Evolutionary conservation across 805 yeast genomes (phyloP).

Genomic region (Candida hungchunana): DNA sequence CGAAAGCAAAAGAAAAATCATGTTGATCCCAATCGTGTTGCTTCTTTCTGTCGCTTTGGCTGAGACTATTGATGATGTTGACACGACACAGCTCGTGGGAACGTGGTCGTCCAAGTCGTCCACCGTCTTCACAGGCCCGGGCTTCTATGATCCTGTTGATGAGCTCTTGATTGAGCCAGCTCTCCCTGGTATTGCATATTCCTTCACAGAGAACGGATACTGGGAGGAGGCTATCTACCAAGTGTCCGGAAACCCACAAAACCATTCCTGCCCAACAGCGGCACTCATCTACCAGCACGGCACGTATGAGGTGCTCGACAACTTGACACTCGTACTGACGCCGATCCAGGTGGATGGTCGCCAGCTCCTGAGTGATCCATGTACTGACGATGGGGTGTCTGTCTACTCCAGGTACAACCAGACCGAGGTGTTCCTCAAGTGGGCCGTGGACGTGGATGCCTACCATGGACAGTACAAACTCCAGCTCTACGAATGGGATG

Average conservation of each 20-base stretch:
- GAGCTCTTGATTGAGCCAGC: conserved; percentile 94
- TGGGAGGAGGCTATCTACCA: conserved; percentile 89
- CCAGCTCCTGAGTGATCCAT: conserved; percentile 85
- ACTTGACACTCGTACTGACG: conserved; percentile 63
- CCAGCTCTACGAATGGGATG: conserved; percentile 72
- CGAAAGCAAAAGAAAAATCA: no score
- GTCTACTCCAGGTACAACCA: conserved; percentile 71
- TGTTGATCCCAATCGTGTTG: no score
- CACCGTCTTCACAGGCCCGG: conserved; percentile 95
- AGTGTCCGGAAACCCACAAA: conserved; percentile 60
- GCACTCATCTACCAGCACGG: conserved; percentile 89
- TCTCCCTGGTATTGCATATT: conserved; percentile 88
- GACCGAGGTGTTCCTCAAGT: conserved; percentile 53
- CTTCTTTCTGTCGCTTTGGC: conserved; percentile 1
- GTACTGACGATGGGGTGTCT: conserved; percentile 58
- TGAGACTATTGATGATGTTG: conserved; percentile 11
- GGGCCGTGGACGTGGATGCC: conserved; percentile 57
- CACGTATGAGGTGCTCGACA: conserved; percentile 52
- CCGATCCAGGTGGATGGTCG: conserved; percentile 91
- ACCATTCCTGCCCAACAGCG: conserved; percentile 83
- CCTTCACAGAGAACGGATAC: conserved; percentile 89
- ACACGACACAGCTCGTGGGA: conserved; percentile 49
- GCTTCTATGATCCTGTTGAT: conserved; percentile 93
- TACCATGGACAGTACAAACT: conserved; percentile 84
- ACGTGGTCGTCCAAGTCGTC: conserved; percentile 96